phyloP scores from a whole-genome alignment of 2,329 filamentous ascomycete species.

The Xylaria sp. region DNA sequence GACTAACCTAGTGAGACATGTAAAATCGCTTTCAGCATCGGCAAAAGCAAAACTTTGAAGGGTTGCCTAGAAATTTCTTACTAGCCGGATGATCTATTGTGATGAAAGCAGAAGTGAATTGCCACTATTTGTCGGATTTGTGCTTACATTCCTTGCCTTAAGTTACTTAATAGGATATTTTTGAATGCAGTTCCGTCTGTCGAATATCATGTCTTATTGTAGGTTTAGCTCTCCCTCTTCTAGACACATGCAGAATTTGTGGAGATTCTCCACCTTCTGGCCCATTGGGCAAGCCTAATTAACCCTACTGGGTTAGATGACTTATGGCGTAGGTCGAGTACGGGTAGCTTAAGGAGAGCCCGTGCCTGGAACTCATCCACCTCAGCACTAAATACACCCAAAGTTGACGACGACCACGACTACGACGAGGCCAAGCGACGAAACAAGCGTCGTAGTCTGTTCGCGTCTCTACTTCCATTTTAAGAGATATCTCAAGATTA shows the following conservation, averaged over 20 bases:
- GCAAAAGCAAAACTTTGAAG: background rate
- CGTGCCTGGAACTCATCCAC: background rate
- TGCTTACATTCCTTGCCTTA: background rate
- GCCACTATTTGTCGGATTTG: background rate
- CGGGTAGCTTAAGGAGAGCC: constrained; percentile 3
- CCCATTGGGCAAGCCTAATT: constrained; percentile 4
- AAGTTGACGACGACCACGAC: constrained; percentile 9
- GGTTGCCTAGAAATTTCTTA: background rate
- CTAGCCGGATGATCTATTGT: background rate
- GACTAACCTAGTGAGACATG: background rate
- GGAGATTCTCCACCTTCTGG: background rate
- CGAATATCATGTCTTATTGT: too few species aligned
- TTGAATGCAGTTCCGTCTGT: background rate
- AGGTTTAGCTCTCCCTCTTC: background rate
- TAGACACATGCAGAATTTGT: constrained; percentile 11
- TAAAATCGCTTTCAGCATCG: background rate
- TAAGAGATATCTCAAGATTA: background rate
- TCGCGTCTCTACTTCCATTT: background rate
- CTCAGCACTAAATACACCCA: background rate
- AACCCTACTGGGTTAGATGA: background rate
- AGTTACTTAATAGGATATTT: background rate
- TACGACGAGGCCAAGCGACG: constrained; percentile 16
- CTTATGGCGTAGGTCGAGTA: background rate
- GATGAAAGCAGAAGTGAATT: background rate
- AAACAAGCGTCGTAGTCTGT: constrained; percentile 10